phyloP scores from a whole-genome alignment of 306 rosid species.

The Castanea sativa region DNA sequence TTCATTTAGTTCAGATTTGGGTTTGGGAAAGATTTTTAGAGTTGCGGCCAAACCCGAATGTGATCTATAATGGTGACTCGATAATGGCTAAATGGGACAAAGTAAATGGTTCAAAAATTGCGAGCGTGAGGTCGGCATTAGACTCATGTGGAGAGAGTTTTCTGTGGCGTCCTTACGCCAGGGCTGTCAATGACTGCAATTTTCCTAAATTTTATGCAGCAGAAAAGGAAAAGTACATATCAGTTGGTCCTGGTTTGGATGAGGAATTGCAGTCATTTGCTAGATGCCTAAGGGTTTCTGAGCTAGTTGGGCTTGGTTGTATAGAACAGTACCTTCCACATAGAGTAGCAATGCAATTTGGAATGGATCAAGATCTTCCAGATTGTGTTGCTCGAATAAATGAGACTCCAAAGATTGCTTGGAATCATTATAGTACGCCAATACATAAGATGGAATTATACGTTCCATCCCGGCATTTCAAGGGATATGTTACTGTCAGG shows the following conservation, averaged over 20 bases:
- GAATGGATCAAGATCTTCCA: slow-evolving; percentile 59
- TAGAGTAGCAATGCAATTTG: slow-evolving; percentile 57
- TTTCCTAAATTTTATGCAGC: slow-evolving; percentile 25
- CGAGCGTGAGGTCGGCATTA: slow-evolving; percentile 4
- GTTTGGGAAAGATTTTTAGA: slow-evolving; percentile 48
- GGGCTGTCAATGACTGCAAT: slow-evolving; percentile 1
- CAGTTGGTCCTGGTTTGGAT: slow-evolving; percentile 12
- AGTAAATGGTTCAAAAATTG: background rate
- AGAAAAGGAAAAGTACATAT: slow-evolving; percentile 24
- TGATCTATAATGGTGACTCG: background rate
- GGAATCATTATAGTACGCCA: slow-evolving; percentile 28
- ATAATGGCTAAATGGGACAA: slow-evolving; percentile 27
- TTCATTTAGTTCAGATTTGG: slow-evolving; percentile 54
- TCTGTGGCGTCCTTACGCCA: slow-evolving; percentile 44
- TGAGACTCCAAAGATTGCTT: slow-evolving; percentile 17
- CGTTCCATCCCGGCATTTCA: slow-evolving; percentile 32
- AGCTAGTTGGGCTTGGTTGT: slow-evolving; percentile 38
- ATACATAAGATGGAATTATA: slow-evolving; percentile 5
- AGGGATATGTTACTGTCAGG: slow-evolving; percentile 10
- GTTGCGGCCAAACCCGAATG: background rate
- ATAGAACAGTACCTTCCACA: slow-evolving; percentile 47
- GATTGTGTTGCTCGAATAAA: background rate
- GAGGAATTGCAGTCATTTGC: slow-evolving; percentile 17
- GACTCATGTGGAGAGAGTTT: slow-evolving; percentile 27
- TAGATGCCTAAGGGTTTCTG: slow-evolving; percentile 36